Base-by-base conservation (phyloP, 225 moss, liverwort and hornwort species). In the Physcomitrellopsis africana region DNA sequence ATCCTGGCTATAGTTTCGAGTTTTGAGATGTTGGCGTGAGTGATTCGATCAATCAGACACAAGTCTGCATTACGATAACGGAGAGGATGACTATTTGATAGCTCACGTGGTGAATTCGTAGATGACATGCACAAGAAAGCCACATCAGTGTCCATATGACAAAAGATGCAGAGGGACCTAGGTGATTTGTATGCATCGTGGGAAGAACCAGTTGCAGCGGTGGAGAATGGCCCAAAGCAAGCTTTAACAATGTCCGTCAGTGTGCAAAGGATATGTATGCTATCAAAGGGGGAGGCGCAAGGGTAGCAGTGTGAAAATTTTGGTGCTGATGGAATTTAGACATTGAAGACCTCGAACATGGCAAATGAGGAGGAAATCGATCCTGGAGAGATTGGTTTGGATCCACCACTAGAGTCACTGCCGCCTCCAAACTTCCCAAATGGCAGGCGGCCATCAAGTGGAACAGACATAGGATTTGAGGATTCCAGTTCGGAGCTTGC, bases 401-500 rank as follows among this genome's bases (percentile, higher is more conserved):
- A 76, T 62, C 67, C 27, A 45, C 32, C 10, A 0, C 81, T 56
- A 41, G 32, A 37, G 32, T 37, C 7, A 37, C 32, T 37, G 4
- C 78, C 53, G 11, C 75, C 48, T 46, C 82, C 77, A 44, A 73
- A 18, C 23, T 76, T 82, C 58, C 72, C 80, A 44, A 32, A 77
- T 46, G 82, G 78, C 66, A 60, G 18, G 49, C 64, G 60, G 62
- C 78, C 85, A 24, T 88, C 88, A 57, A 85, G 8, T 67, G 78
- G 82, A 72, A 80, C 70, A 1, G 80, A 88, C 26, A 79, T 85
- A 23, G 88, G 85, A 52, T 85, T 78, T 64, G 81, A 85, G 11
- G 81, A 73, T 9, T 82, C 81, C 2, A 20, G 57, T 48, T 82
- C 82, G 27, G 63, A 87, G 63, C 47, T 75, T 64, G 77, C 65